These are phyloP conservation scores for Lyophyllum shimeji DNA, from an alignment of 768 basidiomycete species.

Conservation along the genomic window DNA sequence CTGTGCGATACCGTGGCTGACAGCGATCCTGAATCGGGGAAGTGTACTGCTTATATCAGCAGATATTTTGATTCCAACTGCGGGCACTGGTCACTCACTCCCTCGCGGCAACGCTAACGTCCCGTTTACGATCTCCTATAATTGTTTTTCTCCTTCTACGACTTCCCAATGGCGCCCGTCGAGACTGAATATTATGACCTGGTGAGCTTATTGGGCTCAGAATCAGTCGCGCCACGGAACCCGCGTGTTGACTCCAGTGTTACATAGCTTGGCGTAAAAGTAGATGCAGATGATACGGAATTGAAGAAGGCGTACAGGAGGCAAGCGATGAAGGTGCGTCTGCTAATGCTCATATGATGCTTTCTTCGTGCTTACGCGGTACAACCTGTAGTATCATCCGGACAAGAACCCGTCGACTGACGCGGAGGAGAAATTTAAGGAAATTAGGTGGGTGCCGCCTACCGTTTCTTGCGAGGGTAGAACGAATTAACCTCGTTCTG, in stretches of 20 bases:
- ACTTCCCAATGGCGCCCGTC: conserved; percentile 68
- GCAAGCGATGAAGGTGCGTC: conserved; percentile 84
- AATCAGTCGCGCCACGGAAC: neutral
- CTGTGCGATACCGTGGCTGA: too few relatives aligned
- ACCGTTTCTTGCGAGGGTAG: neutral
- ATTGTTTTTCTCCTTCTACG: conserved; percentile 9
- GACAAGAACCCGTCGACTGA: conserved; percentile 94
- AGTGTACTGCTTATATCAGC: conserved; percentile 18
- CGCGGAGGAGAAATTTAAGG: conserved; percentile 96
- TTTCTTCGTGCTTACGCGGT: neutral
- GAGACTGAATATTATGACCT: conserved; percentile 90
- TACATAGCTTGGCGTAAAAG: conserved; percentile 64
- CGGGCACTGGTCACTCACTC: neutral
- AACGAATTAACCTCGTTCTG: neutral
- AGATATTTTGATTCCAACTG: neutral
- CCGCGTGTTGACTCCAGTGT: neutral
- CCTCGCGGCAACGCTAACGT: conserved; percentile 4
- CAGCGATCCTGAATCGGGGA: too few relatives aligned
- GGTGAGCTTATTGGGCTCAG: conserved; percentile 38
- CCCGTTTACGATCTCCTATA: conserved; percentile 16
- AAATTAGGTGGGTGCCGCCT: conserved; percentile 69
- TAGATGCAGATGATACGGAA: conserved; percentile 75
- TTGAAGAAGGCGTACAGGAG: conserved; percentile 96
- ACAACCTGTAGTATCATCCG: conserved; percentile 71
- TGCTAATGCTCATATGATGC: neutral